Conservation (phyloP, 768 basidiomycete species). For the Suillus clintonianus region DNA sequence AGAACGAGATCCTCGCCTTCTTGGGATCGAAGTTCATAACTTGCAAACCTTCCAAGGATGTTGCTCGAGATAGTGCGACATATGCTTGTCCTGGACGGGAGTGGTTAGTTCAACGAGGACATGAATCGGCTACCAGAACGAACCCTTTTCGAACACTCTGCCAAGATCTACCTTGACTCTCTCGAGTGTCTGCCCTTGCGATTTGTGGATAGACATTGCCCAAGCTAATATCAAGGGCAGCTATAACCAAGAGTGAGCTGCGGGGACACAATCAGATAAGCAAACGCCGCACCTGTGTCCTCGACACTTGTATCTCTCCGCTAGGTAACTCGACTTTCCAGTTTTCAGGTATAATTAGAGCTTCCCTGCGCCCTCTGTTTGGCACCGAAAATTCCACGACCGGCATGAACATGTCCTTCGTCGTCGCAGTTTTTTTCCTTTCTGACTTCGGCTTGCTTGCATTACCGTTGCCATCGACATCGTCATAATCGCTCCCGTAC, state of each 20-base stretch:
- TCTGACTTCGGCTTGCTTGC: constrained; percentile 34
- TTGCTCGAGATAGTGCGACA: constrained; percentile 88
- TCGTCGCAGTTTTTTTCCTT: constrained; percentile 22
- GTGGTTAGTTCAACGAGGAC: constrained; percentile 5
- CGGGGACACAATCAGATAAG: not conserved
- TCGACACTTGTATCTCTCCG: constrained; percentile 79
- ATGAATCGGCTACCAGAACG: constrained; percentile 9
- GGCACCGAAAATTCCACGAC: constrained; percentile 78
- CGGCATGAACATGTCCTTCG: constrained; percentile 50
- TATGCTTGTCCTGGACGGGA: constrained; percentile 75
- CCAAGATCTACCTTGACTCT: constrained; percentile 93
- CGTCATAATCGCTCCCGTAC: constrained; percentile 46
- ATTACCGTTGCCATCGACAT: constrained; percentile 33
- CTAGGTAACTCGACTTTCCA: constrained; percentile 91
- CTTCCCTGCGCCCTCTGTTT: constrained; percentile 51
- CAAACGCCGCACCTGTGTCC: constrained; percentile 65
- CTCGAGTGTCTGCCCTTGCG: constrained; percentile 94
- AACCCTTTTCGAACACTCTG: constrained; percentile 91
- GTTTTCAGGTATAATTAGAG: constrained; percentile 65
- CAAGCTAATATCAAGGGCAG: constrained; percentile 88
- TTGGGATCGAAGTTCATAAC: constrained; percentile 74
- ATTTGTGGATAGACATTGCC: constrained; percentile 99
- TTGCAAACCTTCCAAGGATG: constrained; percentile 81
- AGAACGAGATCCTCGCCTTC: constrained; percentile 51
- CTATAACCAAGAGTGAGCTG: constrained; percentile 36